Base-by-base conservation (phyloP, 2,329 filamentous ascomycete species). In the Diaporthe nobilis region DNA sequence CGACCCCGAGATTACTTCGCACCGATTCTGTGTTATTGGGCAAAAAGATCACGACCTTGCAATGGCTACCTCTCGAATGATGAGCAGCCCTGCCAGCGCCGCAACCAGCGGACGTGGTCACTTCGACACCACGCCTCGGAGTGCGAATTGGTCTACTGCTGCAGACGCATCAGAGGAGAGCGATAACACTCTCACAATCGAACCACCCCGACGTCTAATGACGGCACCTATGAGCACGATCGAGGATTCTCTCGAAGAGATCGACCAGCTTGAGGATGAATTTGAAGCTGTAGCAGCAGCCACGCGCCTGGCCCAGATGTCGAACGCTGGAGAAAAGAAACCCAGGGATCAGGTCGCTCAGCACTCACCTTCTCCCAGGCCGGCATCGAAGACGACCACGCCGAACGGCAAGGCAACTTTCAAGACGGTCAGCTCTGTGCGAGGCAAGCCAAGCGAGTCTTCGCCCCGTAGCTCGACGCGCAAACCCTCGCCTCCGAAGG, bases 191-290 rank as follows among this genome's bases (percentile, higher is more conserved):
- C 61, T 75, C 22, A 70, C 73, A 6, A 37, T 75, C n/a, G 73
- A 75, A 20, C 58, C 71, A 28, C 72, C 63, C 20, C 70, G 49
- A 22, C 73, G 58, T 13, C 58, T 58, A 20, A 65, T 71, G 44
- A 75, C 72, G 31, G 28, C 61, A 2, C 75, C 73, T 20, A 74
- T 77, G 60, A 77, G 73, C 57, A 75, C 75, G 25, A 92, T 93
- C 68, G 91, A 93, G 80, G 91, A 92, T 80, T 92, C 91, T 2
- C 84, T 93, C 12, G 91, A 92, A 80, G 90, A 90, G 77, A 84
- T 93, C 28, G 91, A 93, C 79, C 85, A 86, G 76, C 85, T 93
- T 22, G 90, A 93, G 78, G 91, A 93, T 44, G 86, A 92, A 68
- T 85, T 92, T 13, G 91, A 93, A 78, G 89, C 87, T 2, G 84